Conservation (phyloP, 164 flowering plant genomes). For the Nelumbo lutea region DNA sequence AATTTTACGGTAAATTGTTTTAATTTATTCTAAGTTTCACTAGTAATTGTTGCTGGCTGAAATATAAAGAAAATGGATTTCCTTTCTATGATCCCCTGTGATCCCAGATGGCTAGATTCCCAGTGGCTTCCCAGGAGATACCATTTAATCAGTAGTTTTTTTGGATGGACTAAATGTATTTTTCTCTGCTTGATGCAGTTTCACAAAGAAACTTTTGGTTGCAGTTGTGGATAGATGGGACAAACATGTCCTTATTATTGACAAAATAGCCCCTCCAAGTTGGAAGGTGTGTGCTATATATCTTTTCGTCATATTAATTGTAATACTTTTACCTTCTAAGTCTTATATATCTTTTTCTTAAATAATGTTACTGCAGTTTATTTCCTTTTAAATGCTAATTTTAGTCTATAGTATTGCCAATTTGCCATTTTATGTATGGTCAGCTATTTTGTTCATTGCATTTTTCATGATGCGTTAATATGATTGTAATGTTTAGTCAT, state of each 20-base stretch:
- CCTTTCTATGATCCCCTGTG: not conserved
- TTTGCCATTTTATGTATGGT: not conserved
- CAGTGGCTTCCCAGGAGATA: not conserved
- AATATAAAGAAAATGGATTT: not conserved
- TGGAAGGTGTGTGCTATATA: constrained; percentile 59
- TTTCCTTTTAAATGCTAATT: not conserved
- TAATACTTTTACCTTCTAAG: not conserved
- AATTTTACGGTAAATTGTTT: constrained; percentile 48
- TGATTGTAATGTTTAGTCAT: not conserved
- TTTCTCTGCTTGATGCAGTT: constrained; percentile 34
- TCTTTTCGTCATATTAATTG: not conserved
- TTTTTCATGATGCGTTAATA: too few species aligned
- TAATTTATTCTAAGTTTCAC: not conserved
- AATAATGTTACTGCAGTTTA: too few species aligned
- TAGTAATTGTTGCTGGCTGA: not conserved
- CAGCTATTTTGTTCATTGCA: too few species aligned
- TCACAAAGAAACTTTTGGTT: constrained; percentile 64
- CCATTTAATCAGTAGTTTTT: not conserved
- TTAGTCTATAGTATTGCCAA: not conserved
- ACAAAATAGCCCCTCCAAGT: constrained; percentile 55
- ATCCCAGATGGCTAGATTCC: not conserved
- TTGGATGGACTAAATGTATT: not conserved
- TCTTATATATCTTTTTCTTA: not conserved
- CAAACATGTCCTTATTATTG: constrained; percentile 52
- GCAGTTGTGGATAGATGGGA: constrained; percentile 74